Base-by-base conservation (phyloP, 305 asterid genomes). In the Solanum chacoense region DNA sequence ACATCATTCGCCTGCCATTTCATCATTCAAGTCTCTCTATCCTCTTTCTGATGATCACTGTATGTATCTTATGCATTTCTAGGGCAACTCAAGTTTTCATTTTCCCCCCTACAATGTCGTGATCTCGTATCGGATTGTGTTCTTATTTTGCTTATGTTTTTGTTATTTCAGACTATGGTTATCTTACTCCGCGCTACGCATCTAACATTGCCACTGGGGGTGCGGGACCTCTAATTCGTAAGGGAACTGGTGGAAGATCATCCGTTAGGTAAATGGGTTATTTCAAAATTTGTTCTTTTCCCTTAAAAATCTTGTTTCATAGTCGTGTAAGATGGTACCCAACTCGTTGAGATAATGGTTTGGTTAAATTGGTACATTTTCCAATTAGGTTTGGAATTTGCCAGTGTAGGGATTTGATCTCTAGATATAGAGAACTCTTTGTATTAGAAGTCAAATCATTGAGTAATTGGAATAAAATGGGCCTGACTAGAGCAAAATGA, bases 201-300 rank as follows among this genome's bases (percentile, higher is more conserved):
- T 97, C 99, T 86, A 91, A 92, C 79, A 92, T 97, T 88, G 90
- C 98, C 89, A 91, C 98, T 90, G 91, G 92, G 91, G 98, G 98
- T 85, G 93, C 92, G 87, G 99, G 99, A 40, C 98, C 95, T 91
- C 92, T 96, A 84, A 93, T 93, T 84, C 98, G 99, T 78, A 96
- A 96, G 95, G 99, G 99, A 55, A 97, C 99, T 77, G 99, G 99
- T 55, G 99, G 99, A 84, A 94, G 99, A 92, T 97, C 99, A 75
- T 97, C 99, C 40, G 98, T 97, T 80, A 97, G 99, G 99, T 97
- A 87, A 73, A 81, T 89, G 63, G 50, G 32, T 12, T 78, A 24
- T 76, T 7, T 63, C 75, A 22, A 6, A 76, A 45, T n/a, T 80
- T 29, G 65, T 28, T 85, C 50, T 37, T 85, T 74, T 37, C 1